These are phyloP conservation scores for Takashimella tepidaria DNA, from an alignment of 1,284 basidiomycete genomes.

Conservation along the genomic window DNA sequence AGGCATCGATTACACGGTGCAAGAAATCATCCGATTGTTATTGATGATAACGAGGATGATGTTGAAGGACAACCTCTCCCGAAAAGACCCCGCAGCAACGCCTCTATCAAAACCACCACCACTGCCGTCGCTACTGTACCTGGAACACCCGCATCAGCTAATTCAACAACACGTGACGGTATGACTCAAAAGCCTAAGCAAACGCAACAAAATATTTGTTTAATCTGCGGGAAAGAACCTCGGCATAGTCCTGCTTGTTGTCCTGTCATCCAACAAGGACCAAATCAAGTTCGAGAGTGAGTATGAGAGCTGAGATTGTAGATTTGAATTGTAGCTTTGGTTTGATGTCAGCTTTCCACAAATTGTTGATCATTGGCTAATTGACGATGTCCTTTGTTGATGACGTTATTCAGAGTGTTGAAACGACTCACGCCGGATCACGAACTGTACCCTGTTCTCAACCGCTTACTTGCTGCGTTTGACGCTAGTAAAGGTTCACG, in stretches of 20 bases:
- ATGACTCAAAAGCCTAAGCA: neutral
- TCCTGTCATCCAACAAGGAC: slow-evolving; percentile 11
- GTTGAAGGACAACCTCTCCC: neutral
- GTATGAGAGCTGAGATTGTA: neutral
- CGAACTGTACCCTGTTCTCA: slow-evolving; percentile 5
- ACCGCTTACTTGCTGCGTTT: neutral
- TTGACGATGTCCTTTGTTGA: neutral
- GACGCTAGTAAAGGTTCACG: neutral
- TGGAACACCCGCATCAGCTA: neutral
- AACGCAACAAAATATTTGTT: neutral
- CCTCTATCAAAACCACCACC: neutral
- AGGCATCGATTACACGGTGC: neutral
- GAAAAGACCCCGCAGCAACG: neutral
- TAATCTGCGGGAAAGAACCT: neutral
- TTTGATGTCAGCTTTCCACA: no score
- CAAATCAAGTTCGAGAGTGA: slow-evolving; percentile 7
- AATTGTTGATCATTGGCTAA: no score
- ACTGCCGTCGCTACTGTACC: neutral
- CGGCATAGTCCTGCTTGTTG: slow-evolving; percentile 4
- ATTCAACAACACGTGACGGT: neutral
- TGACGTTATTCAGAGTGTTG: slow-evolving; percentile 5
- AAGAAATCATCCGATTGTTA: slow-evolving; percentile 7
- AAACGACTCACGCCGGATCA: slow-evolving; percentile 5
- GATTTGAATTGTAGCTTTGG: no score
- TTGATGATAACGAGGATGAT: slow-evolving; percentile 12